A percentile compares a stretch with the other conserved stretches of the same genome.
These are phyloP conservation scores for Didymella segeticola DNA, from an alignment of 2,329 filamentous ascomycete genomes.

Conservation along the genomic window DNA sequence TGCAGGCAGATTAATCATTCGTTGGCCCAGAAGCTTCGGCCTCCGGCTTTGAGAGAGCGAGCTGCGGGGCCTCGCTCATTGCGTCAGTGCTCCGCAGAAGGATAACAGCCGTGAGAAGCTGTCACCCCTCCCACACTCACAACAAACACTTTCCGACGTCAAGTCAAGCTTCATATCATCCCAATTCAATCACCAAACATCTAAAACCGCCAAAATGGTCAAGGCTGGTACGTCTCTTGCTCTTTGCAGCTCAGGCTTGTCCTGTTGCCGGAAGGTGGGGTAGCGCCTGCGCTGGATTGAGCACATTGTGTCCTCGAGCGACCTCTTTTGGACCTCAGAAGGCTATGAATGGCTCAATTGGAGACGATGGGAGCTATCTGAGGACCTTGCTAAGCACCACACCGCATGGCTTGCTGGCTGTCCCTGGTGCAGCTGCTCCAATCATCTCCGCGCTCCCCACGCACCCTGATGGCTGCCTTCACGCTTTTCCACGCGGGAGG, in stretches of 20 bases:
- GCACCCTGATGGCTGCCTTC: slow-evolving; percentile 40
- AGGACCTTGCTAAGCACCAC: slow-evolving; percentile 34
- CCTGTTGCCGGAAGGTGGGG: slow-evolving; percentile 44
- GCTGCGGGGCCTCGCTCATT: slow-evolving; percentile 27
- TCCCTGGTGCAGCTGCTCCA: slow-evolving; percentile 27
- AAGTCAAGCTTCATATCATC: slow-evolving; percentile 23
- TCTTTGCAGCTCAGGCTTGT: slow-evolving; percentile 25
- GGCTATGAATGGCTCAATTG: slow-evolving; percentile 28
- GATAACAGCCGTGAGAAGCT: slow-evolving; percentile 31
- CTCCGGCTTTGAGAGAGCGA: slow-evolving; percentile 19
- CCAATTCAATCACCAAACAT: slow-evolving; percentile 25
- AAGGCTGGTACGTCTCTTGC: slow-evolving; percentile 80
- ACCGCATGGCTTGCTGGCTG: slow-evolving; percentile 12
- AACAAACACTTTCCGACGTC: slow-evolving; percentile 17
- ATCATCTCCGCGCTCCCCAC: slow-evolving; percentile 26
- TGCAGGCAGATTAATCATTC: slow-evolving; percentile 38
- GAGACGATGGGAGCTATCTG: slow-evolving; percentile 16
- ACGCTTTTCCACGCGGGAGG: slow-evolving; percentile 4
- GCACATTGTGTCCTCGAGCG: slow-evolving; percentile 57
- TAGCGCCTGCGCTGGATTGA: slow-evolving; percentile 62
- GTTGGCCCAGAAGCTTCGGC: slow-evolving; percentile 25
- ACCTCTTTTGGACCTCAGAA: slow-evolving; percentile 17
- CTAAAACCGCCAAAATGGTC: slow-evolving; percentile 83
- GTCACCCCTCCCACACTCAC: slow-evolving; percentile 18
- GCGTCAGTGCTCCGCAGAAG: slow-evolving; percentile 47